These are phyloP conservation scores for Arthroderma uncinatum DNA, from an alignment of 2,329 filamentous ascomycete species.

Conservation along the genomic window DNA sequence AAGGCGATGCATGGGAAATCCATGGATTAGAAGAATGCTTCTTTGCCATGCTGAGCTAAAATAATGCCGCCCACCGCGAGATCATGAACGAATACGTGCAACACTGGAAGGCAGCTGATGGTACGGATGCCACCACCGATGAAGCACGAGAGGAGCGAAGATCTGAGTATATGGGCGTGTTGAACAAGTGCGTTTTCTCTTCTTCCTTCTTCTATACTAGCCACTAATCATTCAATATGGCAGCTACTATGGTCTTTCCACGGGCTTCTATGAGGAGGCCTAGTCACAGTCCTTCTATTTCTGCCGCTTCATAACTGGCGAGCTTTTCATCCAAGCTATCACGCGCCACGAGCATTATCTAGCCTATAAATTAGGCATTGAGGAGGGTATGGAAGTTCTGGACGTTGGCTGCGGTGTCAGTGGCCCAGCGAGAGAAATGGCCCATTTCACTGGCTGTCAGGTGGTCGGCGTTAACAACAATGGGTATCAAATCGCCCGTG, in stretches of 20 bases:
- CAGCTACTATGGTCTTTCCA: conserved; percentile 94
- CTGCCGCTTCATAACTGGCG: conserved; percentile 78
- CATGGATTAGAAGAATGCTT: conserved; percentile 8
- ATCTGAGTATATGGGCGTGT: conserved; percentile 6
- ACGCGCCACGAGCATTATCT: conserved; percentile 97
- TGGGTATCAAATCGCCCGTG: conserved; percentile 95
- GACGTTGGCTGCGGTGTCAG: conserved; percentile 96
- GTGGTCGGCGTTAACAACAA: conserved; percentile 96
- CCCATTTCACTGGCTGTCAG: conserved; percentile 83
- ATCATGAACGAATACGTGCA: conserved; percentile 7
- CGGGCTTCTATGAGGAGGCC: conserved; percentile 90
- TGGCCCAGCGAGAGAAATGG: conserved; percentile 88
- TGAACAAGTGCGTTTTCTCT: conserved; percentile 6
- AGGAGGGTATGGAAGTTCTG: conserved; percentile 76
- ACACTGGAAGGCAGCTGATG: conserved; percentile 6
- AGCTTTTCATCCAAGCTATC: conserved; percentile 82
- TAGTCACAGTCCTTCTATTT: conserved; percentile 98
- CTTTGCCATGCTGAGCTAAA: conserved; percentile 9
- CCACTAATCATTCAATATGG: not conserved
- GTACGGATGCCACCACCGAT: conserved; percentile 6
- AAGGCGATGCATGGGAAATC: conserved; percentile 10
- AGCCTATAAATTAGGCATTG: conserved; percentile 74
- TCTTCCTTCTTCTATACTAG: not conserved
- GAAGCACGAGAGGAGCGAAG: conserved; percentile 6
- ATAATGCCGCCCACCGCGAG: conserved; percentile 8